Evolutionary conservation across 495 filamentous ascomycete genomes (phyloP).

Genomic region (Cercophora sp.): DNA sequence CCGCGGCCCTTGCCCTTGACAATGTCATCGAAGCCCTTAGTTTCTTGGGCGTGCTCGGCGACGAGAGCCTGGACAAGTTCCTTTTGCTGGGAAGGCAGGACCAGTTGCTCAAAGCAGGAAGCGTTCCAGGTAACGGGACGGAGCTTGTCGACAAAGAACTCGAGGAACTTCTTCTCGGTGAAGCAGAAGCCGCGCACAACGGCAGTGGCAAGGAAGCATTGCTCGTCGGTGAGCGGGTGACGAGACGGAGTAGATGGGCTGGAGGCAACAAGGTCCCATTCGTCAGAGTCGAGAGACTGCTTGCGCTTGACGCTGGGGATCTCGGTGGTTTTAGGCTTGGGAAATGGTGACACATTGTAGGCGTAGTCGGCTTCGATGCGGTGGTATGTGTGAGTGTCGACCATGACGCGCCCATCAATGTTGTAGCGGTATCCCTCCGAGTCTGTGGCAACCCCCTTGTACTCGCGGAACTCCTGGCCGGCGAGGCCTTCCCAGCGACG

Average conservation of each 20-base stretch:
- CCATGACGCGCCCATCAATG: constrained; percentile 15
- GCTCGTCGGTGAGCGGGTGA: constrained; percentile 14
- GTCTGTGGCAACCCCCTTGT: constrained; percentile 29
- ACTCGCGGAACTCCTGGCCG: constrained; percentile 28
- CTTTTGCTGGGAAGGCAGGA: constrained; percentile 72
- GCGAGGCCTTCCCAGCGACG: constrained; percentile 39
- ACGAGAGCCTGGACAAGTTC: constrained; percentile 78
- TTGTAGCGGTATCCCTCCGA: constrained; percentile 33
- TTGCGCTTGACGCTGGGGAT: constrained; percentile 5
- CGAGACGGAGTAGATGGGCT: neutral
- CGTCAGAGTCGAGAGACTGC: neutral
- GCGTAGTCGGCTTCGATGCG: constrained; percentile 13
- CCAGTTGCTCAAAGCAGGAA: constrained; percentile 69
- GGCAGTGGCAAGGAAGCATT: constrained; percentile 26
- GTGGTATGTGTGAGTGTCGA: constrained; percentile 14
- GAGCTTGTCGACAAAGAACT: constrained; percentile 63
- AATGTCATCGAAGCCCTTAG: constrained; percentile 58
- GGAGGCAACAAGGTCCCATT: constrained; percentile 9
- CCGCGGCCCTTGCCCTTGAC: constrained; percentile 47
- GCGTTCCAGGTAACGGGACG: constrained; percentile 70
- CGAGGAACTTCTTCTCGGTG: constrained; percentile 78
- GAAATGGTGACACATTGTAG: constrained; percentile 4
- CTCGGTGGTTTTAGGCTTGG: neutral
- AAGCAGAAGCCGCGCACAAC: constrained; percentile 69
- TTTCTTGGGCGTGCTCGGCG: constrained; percentile 60